These are phyloP conservation scores for Paratinospora sagittata DNA, from an alignment of 164 flowering plant genomes.

Conservation along the genomic window DNA sequence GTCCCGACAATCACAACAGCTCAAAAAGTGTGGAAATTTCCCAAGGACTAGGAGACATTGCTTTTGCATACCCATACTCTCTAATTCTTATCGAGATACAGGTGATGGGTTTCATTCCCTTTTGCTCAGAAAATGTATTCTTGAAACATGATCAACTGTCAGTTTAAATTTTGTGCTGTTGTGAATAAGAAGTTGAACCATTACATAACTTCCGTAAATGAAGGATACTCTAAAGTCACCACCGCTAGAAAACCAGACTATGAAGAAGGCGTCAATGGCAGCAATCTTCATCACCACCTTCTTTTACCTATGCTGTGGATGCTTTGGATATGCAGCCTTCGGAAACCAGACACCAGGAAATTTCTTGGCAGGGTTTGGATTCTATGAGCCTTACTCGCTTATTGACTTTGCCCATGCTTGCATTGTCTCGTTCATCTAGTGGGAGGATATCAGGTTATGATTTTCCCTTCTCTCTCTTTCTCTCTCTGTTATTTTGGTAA, in stretches of 20 bases:
- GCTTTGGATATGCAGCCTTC: constrained; percentile 79
- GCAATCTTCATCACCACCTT: constrained; percentile 52
- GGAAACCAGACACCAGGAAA: constrained; percentile 62
- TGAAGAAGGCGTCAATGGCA: constrained; percentile 59
- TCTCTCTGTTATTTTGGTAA: too few relatives aligned
- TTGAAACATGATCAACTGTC: too few relatives aligned
- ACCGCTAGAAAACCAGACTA: constrained; percentile 57
- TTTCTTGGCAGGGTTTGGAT: constrained; percentile 63
- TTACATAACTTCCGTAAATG: constrained; percentile 10
- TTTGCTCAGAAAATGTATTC: not conserved
- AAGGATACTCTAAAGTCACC: constrained; percentile 70
- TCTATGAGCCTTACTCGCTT: constrained; percentile 64
- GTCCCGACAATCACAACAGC: constrained; percentile 26
- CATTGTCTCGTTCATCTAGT: constrained; percentile 54
- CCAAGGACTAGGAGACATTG: constrained; percentile 80
- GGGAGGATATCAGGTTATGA: constrained; percentile 68
- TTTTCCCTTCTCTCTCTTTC: not conserved
- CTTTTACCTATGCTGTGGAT: constrained; percentile 66
- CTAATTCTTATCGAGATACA: constrained; percentile 66
- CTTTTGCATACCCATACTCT: constrained; percentile 73
- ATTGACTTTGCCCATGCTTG: constrained; percentile 63
- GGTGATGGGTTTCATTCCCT: constrained; percentile 25
- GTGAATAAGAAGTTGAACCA: constrained; percentile 6
- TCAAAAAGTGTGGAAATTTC: constrained; percentile 46
- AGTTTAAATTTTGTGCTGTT: not conserved